phyloP scores from a whole-genome alignment of 148 eudicot species.

The Salicornia ramosissima region DNA sequence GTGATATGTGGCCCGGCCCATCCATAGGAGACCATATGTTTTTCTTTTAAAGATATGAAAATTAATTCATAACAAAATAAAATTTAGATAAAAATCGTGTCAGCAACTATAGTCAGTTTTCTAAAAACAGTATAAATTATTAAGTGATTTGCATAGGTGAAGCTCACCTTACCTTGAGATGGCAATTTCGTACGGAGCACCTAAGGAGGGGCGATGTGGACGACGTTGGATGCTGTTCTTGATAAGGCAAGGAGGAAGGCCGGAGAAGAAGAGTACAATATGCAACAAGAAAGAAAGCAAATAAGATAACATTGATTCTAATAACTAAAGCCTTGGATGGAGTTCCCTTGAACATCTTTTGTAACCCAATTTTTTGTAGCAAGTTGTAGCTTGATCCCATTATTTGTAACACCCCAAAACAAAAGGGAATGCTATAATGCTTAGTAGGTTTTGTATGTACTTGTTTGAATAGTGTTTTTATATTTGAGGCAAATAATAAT shows the following conservation, averaged over 20 bases:
- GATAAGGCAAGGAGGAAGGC: constrained; percentile 46
- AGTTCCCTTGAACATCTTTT: constrained; percentile 45
- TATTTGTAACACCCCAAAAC: background rate
- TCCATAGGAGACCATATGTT: too few relatives aligned
- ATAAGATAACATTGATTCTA: constrained; percentile 59
- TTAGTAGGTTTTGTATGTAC: too few relatives aligned
- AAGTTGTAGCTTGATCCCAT: constrained; percentile 27
- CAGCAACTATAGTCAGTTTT: too few relatives aligned
- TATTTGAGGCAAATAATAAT: background rate
- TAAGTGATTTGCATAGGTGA: too few relatives aligned
- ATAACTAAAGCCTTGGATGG: constrained; percentile 70
- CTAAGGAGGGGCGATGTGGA: constrained; percentile 36
- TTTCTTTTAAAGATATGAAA: too few relatives aligned
- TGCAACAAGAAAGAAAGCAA: constrained; percentile 56
- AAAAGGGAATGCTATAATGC: background rate
- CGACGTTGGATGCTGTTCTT: constrained; percentile 21
- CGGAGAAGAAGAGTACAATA: constrained; percentile 61
- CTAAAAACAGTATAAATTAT: too few relatives aligned
- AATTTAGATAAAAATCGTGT: too few relatives aligned
- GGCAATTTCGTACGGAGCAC: constrained; percentile 67
- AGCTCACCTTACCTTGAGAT: constrained; percentile 97
- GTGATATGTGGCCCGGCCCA: too few relatives aligned
- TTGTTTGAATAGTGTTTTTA: too few relatives aligned
- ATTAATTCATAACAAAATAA: too few relatives aligned
- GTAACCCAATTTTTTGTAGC: constrained; percentile 26